phyloP scores from a whole-genome alignment of 371 early-diverging fungal species.

The Nematocida displodere region DNA sequence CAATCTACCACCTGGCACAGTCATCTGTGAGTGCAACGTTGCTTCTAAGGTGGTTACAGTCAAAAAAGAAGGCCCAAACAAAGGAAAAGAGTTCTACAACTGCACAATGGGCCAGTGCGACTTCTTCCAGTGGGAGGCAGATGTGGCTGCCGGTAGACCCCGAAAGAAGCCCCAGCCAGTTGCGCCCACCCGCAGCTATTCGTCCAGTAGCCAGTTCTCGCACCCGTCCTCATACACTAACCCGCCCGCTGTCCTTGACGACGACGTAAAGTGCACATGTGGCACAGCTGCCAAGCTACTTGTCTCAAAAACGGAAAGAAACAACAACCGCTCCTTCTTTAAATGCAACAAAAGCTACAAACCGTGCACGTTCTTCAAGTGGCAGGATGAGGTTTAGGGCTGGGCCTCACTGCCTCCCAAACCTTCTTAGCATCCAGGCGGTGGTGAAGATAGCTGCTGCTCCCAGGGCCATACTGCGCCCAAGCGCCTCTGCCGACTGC shows the following conservation, averaged over 20 bases:
- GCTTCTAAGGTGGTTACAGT: slow-evolving; percentile 64
- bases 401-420: neutral
- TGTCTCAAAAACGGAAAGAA: slow-evolving; percentile 59
- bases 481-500: neutral
- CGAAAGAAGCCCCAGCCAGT: neutral
- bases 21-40: slow-evolving; percentile 67
- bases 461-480: neutral
- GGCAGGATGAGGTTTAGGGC: slow-evolving; percentile 56
- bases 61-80: slow-evolving; percentile 68
- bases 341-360: slow-evolving; percentile 64
- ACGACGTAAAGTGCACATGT: slow-evolving; percentile 60
- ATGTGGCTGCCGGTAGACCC: neutral
- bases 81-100: slow-evolving; percentile 65
- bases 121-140: slow-evolving; percentile 60
- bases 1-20: slow-evolving; percentile 37
- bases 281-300: slow-evolving; percentile 53
- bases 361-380: slow-evolving; percentile 64
- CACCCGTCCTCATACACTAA: too few relatives aligned
- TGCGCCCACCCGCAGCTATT: too few relatives aligned
- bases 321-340: slow-evolving; percentile 60
- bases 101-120: slow-evolving; percentile 66
- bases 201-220: too few relatives aligned
- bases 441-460: neutral
- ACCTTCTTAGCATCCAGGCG: neutral
- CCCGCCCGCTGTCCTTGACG: too few relatives aligned